Percentiles rank a stretch among this genome's conserved stretches.
phyloP scores from a whole-genome alignment of 305 asterid species.

The Fraxinus paxiana region DNA sequence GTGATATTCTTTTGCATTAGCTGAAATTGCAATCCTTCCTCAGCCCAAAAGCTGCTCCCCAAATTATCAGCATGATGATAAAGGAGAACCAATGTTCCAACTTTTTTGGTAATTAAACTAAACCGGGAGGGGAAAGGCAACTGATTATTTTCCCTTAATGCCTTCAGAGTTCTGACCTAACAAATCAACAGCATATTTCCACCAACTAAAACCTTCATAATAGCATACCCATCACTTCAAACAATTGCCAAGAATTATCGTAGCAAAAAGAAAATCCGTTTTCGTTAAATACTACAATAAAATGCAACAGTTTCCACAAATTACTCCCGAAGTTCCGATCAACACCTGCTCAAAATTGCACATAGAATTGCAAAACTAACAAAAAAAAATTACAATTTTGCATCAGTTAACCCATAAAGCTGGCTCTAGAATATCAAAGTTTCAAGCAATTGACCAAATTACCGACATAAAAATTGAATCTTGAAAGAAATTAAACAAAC shows the following conservation, averaged over 20 bases:
- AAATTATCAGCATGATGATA: background rate
- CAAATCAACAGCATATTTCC: background rate
- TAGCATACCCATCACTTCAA: slow-evolving; percentile 13
- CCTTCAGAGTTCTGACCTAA: background rate
- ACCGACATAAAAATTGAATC: slow-evolving; percentile 1
- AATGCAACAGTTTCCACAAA: slow-evolving; percentile 14
- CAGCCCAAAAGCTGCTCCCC: background rate
- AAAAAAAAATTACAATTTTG: slow-evolving; percentile 15
- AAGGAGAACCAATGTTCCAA: background rate
- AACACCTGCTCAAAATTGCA: slow-evolving; percentile 10
- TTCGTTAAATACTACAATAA: background rate
- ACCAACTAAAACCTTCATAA: slow-evolving; percentile 5
- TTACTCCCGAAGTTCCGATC: slow-evolving; percentile 23
- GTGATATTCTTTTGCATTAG: background rate
- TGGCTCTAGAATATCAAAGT: background rate
- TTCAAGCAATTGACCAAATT: background rate
- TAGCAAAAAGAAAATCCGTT: background rate
- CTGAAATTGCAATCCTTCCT: background rate
- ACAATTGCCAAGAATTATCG: background rate
- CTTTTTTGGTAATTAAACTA: background rate
- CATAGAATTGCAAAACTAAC: slow-evolving; percentile 8
- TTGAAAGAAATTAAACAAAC: background rate
- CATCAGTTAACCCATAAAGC: slow-evolving; percentile 13
- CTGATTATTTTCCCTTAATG: background rate
- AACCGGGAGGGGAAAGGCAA: background rate